phyloP scores from a whole-genome alignment of 257 asterid species.

The Perilla frutescens region DNA sequence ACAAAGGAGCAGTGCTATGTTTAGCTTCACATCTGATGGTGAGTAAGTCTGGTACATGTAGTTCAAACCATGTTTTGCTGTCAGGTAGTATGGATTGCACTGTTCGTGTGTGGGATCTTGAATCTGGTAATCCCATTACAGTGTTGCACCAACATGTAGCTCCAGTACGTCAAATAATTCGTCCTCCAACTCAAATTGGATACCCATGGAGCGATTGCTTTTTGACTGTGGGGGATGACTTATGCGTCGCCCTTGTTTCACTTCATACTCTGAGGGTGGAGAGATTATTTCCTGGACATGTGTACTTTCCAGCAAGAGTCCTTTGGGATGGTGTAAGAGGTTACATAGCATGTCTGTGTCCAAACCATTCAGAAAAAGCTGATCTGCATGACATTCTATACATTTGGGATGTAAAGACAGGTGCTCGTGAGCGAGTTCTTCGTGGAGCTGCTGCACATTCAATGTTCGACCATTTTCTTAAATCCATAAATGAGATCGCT shows the following conservation, averaged over 20 bases:
- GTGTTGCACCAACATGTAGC: constrained; percentile 94
- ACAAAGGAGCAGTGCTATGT: constrained; percentile 85
- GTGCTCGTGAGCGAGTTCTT: constrained; percentile 95
- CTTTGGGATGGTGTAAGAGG: constrained; percentile 91
- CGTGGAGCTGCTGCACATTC: constrained; percentile 95
- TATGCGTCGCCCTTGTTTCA: constrained; percentile 76
- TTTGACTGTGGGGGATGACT: constrained; percentile 85
- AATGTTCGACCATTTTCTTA: constrained; percentile 88
- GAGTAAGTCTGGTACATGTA: constrained; percentile 52
- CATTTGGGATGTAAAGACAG: constrained; percentile 96
- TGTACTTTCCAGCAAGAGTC: constrained; percentile 78
- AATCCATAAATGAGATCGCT: constrained; percentile 46
- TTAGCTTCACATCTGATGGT: constrained; percentile 83
- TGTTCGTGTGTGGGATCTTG: constrained; percentile 92
- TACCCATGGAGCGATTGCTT: constrained; percentile 92
- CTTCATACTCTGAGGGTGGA: constrained; percentile 85
- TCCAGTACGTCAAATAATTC: constrained; percentile 90
- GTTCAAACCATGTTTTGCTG: constrained; percentile 67
- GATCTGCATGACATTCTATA: constrained; percentile 75
- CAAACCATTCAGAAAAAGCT: constrained; percentile 60
- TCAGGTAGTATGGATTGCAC: constrained; percentile 97
- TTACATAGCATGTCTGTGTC: constrained; percentile 88
- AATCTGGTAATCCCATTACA: constrained; percentile 61
- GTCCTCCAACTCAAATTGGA: constrained; percentile 68
- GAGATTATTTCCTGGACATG: constrained; percentile 93